Evolutionary conservation across 352 stramenopile species (phyloP).

Genomic region (Pythium pyrilobum): DNA sequence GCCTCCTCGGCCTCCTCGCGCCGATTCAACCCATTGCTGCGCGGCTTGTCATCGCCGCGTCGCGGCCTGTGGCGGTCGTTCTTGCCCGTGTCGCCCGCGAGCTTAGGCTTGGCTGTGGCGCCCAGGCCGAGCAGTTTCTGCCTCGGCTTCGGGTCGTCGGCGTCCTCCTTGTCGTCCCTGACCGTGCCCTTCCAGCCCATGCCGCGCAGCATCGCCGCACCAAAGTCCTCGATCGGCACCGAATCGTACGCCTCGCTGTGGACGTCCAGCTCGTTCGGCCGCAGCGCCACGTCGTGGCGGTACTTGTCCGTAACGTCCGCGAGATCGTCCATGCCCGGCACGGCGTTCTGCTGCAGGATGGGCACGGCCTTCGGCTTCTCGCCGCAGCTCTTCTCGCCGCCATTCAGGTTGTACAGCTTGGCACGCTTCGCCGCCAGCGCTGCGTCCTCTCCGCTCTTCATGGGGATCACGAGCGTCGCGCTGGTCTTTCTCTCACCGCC

Average conservation of each 20-base stretch:
- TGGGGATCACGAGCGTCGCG: conserved; percentile 52
- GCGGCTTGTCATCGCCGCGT: conserved; percentile 2
- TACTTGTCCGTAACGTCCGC: conserved; percentile 80
- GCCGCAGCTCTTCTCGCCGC: conserved; percentile 3
- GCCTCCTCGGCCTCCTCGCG: conserved; percentile 2
- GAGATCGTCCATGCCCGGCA: conserved; percentile 60
- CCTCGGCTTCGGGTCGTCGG: conserved; percentile 59
- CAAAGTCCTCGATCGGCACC: conserved; percentile 94
- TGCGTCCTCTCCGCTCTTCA: conserved; percentile 20
- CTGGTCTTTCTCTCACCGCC: not conserved
- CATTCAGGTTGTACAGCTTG: conserved; percentile 34
- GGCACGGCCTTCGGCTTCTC: conserved; percentile 26
- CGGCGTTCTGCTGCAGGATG: conserved; percentile 69
- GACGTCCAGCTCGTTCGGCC: conserved; percentile 79
- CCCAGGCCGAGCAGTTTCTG: conserved; percentile 92
- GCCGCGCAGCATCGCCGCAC: conserved; percentile 91
- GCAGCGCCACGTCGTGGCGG: conserved; percentile 70
- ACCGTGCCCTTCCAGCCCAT: conserved; percentile 95
- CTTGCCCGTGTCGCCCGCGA: conserved; percentile 43
- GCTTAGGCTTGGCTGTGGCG: conserved; percentile 67
- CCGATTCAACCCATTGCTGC: conserved; percentile 15
- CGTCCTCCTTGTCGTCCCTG: conserved; percentile 35
- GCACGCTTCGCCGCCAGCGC: conserved; percentile 21
- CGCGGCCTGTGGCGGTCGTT: conserved; percentile 21
- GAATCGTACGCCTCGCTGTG: conserved; percentile 79